These are phyloP conservation scores for Hemisphaericaspora nanyangensis DNA, from an alignment of 805 yeast genomes.

Conservation along the genomic window DNA sequence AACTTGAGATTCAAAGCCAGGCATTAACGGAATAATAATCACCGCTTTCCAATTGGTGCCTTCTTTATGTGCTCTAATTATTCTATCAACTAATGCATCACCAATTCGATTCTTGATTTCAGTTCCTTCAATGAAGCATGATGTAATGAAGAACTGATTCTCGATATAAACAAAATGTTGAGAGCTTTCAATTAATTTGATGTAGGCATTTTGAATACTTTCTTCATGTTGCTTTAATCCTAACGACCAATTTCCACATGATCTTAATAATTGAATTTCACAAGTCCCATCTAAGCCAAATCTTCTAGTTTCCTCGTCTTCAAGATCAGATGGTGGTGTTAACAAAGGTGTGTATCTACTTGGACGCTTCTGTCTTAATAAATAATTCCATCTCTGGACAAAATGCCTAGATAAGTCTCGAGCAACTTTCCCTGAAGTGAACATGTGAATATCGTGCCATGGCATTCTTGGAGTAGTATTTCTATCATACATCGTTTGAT, in stretches of 20 bases:
- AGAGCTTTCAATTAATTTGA: constrained; percentile 85
- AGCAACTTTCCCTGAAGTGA: constrained; percentile 90
- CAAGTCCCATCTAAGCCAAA: constrained; percentile 76
- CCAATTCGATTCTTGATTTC: constrained; percentile 86
- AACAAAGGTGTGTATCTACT: constrained; percentile 89
- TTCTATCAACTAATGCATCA: constrained; percentile 96
- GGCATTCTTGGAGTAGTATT: constrained; percentile 88
- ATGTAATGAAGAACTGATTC: constrained; percentile 90
- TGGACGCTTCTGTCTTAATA: constrained; percentile 89
- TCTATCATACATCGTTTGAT: constrained; percentile 89
- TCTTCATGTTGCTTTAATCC: constrained; percentile 83
- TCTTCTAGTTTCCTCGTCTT: constrained; percentile 62
- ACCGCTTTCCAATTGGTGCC: constrained; percentile 84
- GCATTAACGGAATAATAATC: constrained; percentile 91
- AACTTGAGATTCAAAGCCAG: constrained; percentile 92
- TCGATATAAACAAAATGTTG: constrained; percentile 93
- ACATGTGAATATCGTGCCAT: constrained; percentile 99
- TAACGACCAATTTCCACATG: constrained; percentile 90
- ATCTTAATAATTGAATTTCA: constrained; percentile 84
- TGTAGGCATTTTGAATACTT: constrained; percentile 89
- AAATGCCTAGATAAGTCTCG: constrained; percentile 91
- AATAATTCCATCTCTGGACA: constrained; percentile 95
- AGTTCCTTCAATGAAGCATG: constrained; percentile 82
- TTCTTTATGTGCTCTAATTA: constrained; percentile 79
- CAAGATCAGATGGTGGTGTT: constrained; percentile 87